Evolutionary conservation across 208 protist genomes (phyloP).

Genomic region (Naegleria fowleri): DNA sequence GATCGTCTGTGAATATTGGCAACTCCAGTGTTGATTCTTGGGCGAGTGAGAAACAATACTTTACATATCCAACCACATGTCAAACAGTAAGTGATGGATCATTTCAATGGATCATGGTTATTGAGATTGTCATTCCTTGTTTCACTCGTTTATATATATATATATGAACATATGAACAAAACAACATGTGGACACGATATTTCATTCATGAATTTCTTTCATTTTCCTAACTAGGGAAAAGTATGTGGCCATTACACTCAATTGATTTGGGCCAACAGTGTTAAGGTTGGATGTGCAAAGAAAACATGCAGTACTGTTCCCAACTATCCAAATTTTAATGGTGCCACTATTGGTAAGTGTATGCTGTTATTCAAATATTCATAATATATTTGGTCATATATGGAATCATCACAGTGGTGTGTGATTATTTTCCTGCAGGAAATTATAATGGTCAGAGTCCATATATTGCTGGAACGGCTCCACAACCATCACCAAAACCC

Average conservation of each 20-base stretch:
- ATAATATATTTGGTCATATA: too few species aligned
- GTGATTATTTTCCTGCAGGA: conserved; percentile 21
- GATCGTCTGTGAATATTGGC: not conserved
- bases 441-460: conserved; percentile 10
- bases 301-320: not conserved
- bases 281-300: not conserved
- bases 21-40: not conserved
- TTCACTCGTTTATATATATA: too few species aligned
- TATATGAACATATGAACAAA: too few species aligned
- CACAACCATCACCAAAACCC: not conserved
- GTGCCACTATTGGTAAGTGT: not conserved
- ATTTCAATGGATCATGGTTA: too few species aligned
- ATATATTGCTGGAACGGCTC: not conserved
- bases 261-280: not conserved
- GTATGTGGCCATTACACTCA: conserved; percentile 26
- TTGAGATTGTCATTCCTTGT: too few species aligned
- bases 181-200: too few species aligned
- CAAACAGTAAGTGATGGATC: not conserved
- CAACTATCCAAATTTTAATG: not conserved
- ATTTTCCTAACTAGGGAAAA: too few species aligned
- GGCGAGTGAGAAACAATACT: not conserved
- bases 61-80: not conserved
- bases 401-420: not conserved
- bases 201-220: too few species aligned
- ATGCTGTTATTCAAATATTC: too few species aligned